These are phyloP conservation scores for Yarrowia osloensis DNA, from an alignment of 805 yeast species.

Conservation along the genomic window DNA sequence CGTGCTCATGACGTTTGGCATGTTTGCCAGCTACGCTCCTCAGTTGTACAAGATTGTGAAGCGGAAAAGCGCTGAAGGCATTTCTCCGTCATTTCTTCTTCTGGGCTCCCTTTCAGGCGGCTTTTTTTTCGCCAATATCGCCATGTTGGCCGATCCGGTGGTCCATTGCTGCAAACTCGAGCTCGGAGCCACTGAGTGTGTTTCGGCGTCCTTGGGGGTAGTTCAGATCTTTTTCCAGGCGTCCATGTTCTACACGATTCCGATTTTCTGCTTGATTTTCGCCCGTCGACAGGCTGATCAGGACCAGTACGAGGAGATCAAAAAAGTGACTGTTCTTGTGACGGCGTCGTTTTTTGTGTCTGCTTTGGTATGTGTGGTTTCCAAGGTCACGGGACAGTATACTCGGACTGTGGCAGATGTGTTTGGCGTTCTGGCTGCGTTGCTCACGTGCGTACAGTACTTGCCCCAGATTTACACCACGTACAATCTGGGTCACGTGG, in stretches of 20 bases:
- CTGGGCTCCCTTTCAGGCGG: conserved; percentile 72
- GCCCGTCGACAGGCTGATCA: conserved; percentile 43
- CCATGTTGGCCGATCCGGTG: conserved; percentile 61
- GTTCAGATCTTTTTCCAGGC: conserved; percentile 68
- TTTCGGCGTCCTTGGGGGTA: conserved; percentile 65
- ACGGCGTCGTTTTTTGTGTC: conserved; percentile 40
- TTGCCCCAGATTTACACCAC: conserved; percentile 80
- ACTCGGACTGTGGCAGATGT: conserved; percentile 51
- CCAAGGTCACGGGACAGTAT: conserved; percentile 32
- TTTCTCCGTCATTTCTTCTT: conserved; percentile 69
- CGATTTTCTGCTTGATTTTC: conserved; percentile 54
- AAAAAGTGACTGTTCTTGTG: conserved; percentile 32
- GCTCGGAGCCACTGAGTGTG: conserved; percentile 57
- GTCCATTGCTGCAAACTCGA: conserved; percentile 56
- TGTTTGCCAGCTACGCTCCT: conserved; percentile 70
- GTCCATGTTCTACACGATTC: conserved; percentile 57
- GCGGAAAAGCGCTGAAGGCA: conserved; percentile 71
- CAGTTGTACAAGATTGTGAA: conserved; percentile 64
- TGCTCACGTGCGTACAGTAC: conserved; percentile 68
- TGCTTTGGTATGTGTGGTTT: conserved; percentile 33
- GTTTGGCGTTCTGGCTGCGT: conserved; percentile 66
- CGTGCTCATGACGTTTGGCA: conserved; percentile 61
- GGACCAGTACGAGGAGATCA: conserved; percentile 34
- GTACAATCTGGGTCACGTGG: conserved; percentile 67
- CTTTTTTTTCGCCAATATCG: conserved; percentile 65